Conservation (phyloP, 2,329 filamentous ascomycete genomes). For the Botrytis aclada region DNA sequence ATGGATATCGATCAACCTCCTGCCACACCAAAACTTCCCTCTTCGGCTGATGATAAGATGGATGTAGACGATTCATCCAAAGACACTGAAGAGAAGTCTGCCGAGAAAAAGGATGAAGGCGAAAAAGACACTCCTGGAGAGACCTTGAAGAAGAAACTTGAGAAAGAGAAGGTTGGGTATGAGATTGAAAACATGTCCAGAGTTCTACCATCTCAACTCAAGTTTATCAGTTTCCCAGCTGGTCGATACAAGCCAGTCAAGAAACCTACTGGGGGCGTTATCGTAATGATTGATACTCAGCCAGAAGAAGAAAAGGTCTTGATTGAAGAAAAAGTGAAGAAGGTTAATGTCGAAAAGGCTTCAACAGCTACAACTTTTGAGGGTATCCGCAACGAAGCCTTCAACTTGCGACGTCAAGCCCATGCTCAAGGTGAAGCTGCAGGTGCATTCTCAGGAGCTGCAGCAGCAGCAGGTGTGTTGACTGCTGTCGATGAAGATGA, state of each 20-base stretch:
- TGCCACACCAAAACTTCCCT: conserved; percentile 62
- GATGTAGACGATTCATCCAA: conserved; percentile 62
- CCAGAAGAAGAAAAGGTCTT: conserved; percentile 75
- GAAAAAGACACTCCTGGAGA: conserved; percentile 57
- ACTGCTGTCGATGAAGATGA: conserved; percentile 85
- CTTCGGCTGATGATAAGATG: conserved; percentile 74
- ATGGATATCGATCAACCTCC: conserved; percentile 90
- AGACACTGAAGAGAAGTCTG: conserved; percentile 47
- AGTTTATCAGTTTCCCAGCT: conserved; percentile 89
- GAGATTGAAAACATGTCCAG: conserved; percentile 96
- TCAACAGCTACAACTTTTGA: conserved; percentile 42
- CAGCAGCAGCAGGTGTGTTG: conserved; percentile 73
- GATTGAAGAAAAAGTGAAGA: conserved; percentile 91
- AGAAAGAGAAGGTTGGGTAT: conserved; percentile 96
- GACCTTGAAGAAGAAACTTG: conserved; percentile 79
- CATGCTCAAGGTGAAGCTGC: conserved; percentile 36
- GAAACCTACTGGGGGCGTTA: conserved; percentile 90
- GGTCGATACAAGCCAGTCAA: conserved; percentile 91
- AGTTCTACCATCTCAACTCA: conserved; percentile 87
- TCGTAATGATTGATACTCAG: conserved; percentile 82
- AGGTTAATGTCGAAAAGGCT: conserved; percentile 62
- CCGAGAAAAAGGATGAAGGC: conserved; percentile 59
- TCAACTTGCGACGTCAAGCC: conserved; percentile 43
- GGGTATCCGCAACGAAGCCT: conserved; percentile 34
- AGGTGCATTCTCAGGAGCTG: conserved; percentile 49